These are phyloP conservation scores for Cryptosporidium meleagridis DNA, from an alignment of 169 alveolate species.

Conservation along the genomic window DNA sequence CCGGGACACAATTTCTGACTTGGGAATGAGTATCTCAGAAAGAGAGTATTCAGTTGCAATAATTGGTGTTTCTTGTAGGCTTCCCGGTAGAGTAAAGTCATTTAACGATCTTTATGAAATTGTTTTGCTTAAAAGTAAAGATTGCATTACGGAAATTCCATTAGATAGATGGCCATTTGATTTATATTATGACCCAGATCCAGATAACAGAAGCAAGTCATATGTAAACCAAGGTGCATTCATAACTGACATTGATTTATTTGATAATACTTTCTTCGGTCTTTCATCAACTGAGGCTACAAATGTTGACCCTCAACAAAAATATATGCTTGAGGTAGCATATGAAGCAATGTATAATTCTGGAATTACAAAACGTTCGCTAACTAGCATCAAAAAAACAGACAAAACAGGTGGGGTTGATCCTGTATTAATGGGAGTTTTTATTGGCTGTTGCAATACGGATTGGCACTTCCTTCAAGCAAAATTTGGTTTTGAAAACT, in stretches of 20 bases:
- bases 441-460: conserved; percentile 82
- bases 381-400: too few relatives aligned
- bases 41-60: conserved; percentile 67
- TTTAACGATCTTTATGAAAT: conserved; percentile 77
- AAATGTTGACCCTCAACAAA: conserved; percentile 86
- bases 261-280: conserved; percentile 80
- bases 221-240: conserved; percentile 85
- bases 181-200: conserved; percentile 81
- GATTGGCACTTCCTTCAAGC: conserved; percentile 79
- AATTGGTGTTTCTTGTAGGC: conserved; percentile 78
- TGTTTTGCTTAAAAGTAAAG: conserved; percentile 76
- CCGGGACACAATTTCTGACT: too few relatives aligned
- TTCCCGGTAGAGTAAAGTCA: conserved; percentile 81
- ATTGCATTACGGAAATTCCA: conserved; percentile 80
- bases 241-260: conserved; percentile 80
- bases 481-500: background rate
- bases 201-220: conserved; percentile 79
- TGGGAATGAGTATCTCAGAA: too few relatives aligned
- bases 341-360: conserved; percentile 71
- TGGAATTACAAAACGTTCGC: too few relatives aligned
- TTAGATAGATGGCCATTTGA: conserved; percentile 83
- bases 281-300: conserved; percentile 80
- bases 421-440: conserved; percentile 75
- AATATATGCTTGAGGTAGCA: conserved; percentile 81
- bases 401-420: too few relatives aligned